Evolutionary conservation across 352 stramenopile species (phyloP), one percentile per base, ranked within the genome.

Genomic region (Globisporangium uncinulatum): DNA sequence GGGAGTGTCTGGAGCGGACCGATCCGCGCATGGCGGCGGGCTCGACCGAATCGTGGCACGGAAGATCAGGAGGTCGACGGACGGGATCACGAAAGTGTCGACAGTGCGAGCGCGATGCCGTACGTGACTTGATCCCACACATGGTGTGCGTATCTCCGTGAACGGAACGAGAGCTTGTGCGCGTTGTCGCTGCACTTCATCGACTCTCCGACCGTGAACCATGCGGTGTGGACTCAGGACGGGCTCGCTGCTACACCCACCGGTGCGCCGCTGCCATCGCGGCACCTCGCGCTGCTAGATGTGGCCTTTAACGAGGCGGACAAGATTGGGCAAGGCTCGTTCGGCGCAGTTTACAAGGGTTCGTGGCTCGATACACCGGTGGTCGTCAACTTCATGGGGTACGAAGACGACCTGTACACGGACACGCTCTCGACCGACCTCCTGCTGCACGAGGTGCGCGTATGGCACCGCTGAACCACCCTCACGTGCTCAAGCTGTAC

Each of bases 381-480:
- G 2, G 53, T 59, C 3, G 19, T 59, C 32, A 59, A 59, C 17
- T 56, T 56, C 47, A 48, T 56, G 50, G 50, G 50, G 8, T 56
- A 56, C 34, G 50, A 56, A 36, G 34, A 56, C 1, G 34, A 39
- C 5, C 2, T 17, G 32, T 37, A 54, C 13, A 13, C 32, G 2
- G 29, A 44, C 36, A 42, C 49, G 32, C 34, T 45, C 20, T 46
- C 14, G 8, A 45, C 39, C 10, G 21, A 46, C 3, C 14, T 56
- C 6, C 37, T 56, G 11, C 34, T 54, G 17, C 49, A 54, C 15
- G 49, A 54, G 19, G 14, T 32, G 34, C 32, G 36, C 17, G 21
- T 54, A 17, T 61, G 56, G 56, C 53, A 29, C 41, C 20, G 7
- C 36, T 61, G 24, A 62, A n/a, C 24, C 56, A 62, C 29, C 56